Conservation (phyloP, 2,329 filamentous ascomycete genomes). For the Stagonosporopsis vannaccii region DNA sequence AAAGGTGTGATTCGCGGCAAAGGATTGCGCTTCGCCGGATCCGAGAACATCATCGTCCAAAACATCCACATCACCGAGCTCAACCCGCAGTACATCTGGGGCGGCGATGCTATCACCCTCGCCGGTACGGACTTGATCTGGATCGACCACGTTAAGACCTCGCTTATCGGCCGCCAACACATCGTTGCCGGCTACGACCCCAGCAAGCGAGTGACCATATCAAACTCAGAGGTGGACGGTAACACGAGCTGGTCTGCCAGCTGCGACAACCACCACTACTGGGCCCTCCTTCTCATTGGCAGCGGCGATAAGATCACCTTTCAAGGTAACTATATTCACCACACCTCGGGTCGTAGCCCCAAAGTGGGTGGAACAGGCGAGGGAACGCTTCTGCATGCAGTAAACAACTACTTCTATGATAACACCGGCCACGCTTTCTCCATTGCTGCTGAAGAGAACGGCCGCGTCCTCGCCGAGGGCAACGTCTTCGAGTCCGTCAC, state of each 20-base stretch:
- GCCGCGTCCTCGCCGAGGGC: conserved; percentile 25
- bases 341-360: conserved; percentile 31
- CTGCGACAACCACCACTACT: conserved; percentile 36
- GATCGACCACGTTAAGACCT: conserved; percentile 43
- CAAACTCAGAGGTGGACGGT: conserved; percentile 34
- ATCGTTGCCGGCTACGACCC: conserved; percentile 27
- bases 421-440: conserved; percentile 28
- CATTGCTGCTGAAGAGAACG: conserved; percentile 13
- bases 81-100: conserved; percentile 51
- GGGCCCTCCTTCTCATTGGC: conserved; percentile 28
- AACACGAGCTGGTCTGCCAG: conserved; percentile 26
- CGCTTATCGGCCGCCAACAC: conserved; percentile 28
- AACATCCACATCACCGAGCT: conserved; percentile 51
- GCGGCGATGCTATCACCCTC: conserved; percentile 48
- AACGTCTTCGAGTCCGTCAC: conserved; percentile 27
- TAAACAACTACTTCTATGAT: conserved; percentile 29
- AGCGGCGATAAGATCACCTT: conserved; percentile 30
- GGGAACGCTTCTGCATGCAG: conserved; percentile 26
- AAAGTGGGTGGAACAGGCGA: conserved; percentile 25
- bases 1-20: conserved; percentile 53
- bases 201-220: conserved; percentile 29
- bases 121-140: conserved; percentile 43
- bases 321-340: conserved; percentile 35
- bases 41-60: conserved; percentile 49
- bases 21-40: conserved; percentile 48